Conservation (phyloP, 768 basidiomycete species). For the Lactarius quietus region DNA sequence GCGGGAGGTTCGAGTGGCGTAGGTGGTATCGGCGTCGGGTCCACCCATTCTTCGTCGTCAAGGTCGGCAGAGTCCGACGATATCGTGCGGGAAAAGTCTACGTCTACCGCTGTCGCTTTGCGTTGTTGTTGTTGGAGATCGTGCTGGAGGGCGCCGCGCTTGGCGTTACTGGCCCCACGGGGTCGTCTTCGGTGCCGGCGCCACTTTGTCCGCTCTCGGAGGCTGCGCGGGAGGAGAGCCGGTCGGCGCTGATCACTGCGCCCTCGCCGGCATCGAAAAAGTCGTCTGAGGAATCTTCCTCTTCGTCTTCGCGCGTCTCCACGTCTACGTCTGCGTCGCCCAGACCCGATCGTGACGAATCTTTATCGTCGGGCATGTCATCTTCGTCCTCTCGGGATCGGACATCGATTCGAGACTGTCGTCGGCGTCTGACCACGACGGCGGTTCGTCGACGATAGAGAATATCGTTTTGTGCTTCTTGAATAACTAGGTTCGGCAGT, state of each 20-base stretch:
- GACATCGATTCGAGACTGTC: slow-evolving; percentile 80
- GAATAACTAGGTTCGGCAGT: slow-evolving; percentile 37
- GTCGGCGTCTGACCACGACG: slow-evolving; percentile 76
- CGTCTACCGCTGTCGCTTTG: slow-evolving; percentile 31
- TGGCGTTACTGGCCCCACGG: slow-evolving; percentile 66
- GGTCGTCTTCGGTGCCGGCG: slow-evolving; percentile 68
- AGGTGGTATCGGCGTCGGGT: slow-evolving; percentile 50
- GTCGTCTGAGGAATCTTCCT: slow-evolving; percentile 42
- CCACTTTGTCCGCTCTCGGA: slow-evolving; percentile 46
- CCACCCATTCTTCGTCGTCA: slow-evolving; percentile 60
- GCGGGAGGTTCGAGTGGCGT: slow-evolving; percentile 18
- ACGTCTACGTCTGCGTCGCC: too few relatives aligned
- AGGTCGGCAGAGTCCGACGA: slow-evolving; percentile 39
- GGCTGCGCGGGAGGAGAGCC: slow-evolving; percentile 39
- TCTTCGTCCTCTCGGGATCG: slow-evolving; percentile 63
- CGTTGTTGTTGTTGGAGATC: slow-evolving; percentile 23
- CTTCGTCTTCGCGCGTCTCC: slow-evolving; percentile 33
- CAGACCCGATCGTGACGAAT: too few relatives aligned
- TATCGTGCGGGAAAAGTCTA: slow-evolving; percentile 34
- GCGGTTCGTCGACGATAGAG: slow-evolving; percentile 83
- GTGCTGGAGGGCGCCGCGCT: slow-evolving; percentile 40
- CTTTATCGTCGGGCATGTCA: slow-evolving; percentile 47
- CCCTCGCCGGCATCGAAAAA: slow-evolving; percentile 47
- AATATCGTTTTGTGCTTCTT: slow-evolving; percentile 63
- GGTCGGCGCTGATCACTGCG: slow-evolving; percentile 35